Evolutionary conservation across 805 yeast genomes (phyloP).

Genomic region (Teunomyces pallodes): DNA sequence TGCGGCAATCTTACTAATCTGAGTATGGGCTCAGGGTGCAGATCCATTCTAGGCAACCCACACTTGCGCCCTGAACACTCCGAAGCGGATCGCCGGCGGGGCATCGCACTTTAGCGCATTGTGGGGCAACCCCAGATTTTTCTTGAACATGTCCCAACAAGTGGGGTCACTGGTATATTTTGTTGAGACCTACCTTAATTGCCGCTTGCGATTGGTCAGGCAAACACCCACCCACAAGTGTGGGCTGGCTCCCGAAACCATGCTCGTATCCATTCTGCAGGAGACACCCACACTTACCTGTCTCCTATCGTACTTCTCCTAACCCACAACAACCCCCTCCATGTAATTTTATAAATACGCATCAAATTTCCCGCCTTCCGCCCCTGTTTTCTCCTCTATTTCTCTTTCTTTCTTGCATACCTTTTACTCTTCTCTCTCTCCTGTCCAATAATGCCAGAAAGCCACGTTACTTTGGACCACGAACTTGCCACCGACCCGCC

Average conservation of each 20-base stretch:
- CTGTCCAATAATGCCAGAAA: slow-evolving; percentile 6
- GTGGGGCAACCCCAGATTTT: slow-evolving; percentile 3
- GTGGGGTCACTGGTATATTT: neutral
- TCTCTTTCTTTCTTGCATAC: neutral
- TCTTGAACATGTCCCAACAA: neutral
- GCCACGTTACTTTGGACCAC: slow-evolving; percentile 33
- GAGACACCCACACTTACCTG: neutral
- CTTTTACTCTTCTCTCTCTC: neutral
- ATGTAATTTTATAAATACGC: neutral
- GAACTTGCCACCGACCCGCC: slow-evolving; percentile 34
- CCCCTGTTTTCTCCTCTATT: neutral
- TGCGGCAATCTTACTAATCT: no score
- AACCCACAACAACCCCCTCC: neutral
- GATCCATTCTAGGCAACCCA: no score
- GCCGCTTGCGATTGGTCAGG: neutral
- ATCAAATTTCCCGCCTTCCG: no score
- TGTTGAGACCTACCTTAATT: neutral
- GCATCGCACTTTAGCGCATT: slow-evolving; percentile 1
- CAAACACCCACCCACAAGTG: neutral
- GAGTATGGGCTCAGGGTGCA: no score
- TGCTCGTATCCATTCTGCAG: neutral
- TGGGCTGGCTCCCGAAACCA: neutral
- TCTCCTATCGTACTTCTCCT: neutral
- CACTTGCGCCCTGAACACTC: no score
- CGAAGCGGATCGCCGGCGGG: neutral